Conservation (phyloP, 345 rosid species). For the Citrus australasica region DNA sequence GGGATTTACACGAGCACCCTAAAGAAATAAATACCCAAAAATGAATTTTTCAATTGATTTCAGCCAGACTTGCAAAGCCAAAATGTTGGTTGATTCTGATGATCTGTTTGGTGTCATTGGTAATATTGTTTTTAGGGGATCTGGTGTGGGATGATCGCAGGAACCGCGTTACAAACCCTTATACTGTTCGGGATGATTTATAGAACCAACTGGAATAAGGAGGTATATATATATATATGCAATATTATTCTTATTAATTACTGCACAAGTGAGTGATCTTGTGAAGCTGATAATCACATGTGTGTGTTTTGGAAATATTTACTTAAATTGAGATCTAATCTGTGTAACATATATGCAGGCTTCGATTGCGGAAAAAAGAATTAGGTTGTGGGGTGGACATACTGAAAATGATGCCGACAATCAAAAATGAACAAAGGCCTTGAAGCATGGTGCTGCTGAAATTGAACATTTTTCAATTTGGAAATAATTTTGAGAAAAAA, state of each 20-base stretch:
- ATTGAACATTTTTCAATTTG: neutral
- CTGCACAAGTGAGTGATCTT: neutral
- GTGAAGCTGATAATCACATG: neutral
- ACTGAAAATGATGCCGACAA: neutral
- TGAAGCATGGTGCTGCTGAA: neutral
- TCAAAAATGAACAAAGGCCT: neutral
- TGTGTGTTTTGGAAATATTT: neutral
- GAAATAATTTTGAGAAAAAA: neutral
- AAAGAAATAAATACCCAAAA: too few relatives aligned
- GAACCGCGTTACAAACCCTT: constrained; percentile 53
- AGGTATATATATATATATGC: constrained; percentile 25
- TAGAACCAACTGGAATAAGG: constrained; percentile 68
- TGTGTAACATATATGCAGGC: constrained; percentile 42
- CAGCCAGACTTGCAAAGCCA: too few relatives aligned
- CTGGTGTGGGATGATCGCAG: constrained; percentile 73
- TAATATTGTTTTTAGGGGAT: constrained; percentile 48
- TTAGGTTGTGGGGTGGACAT: constrained; percentile 63
- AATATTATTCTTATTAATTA: neutral
- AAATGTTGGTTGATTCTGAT: neutral
- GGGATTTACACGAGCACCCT: too few relatives aligned
- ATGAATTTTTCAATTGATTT: too few relatives aligned
- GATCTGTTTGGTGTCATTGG: neutral
- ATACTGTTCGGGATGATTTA: constrained; percentile 55
- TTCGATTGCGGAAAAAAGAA: constrained; percentile 60
- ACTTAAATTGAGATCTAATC: neutral